A percentile compares a stretch with the other conserved stretches of the same genome.
These are phyloP conservation scores for Chytriomyces sp. DNA, from an alignment of 192 early-diverging fungal species.

Conservation along the genomic window DNA sequence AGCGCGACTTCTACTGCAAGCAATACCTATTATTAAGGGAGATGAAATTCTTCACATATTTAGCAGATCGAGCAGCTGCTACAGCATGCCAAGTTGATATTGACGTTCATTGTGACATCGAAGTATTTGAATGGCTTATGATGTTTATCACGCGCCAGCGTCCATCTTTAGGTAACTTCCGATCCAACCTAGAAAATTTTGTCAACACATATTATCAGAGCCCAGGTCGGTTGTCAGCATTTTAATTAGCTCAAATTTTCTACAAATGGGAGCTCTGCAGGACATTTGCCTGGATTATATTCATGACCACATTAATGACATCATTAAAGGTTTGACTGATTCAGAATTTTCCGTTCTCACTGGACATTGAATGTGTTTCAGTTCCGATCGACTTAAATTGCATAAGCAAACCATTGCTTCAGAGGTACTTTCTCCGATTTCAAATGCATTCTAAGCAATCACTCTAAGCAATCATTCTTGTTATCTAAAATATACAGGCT, in stretches of 20 bases:
- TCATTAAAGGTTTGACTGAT: slow-evolving; percentile 43
- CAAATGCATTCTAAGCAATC: too few species aligned
- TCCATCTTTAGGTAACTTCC: slow-evolving; percentile 37
- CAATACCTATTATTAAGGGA: slow-evolving; percentile 43
- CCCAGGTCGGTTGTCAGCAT: slow-evolving; percentile 51
- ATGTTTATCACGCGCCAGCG: slow-evolving; percentile 42
- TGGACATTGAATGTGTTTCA: slow-evolving; percentile 1
- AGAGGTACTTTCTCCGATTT: slow-evolving; percentile 37
- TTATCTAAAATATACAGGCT: slow-evolving; percentile 28
- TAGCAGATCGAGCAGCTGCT: slow-evolving; percentile 30
- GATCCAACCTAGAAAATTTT: neutral
- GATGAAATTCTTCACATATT: slow-evolving; percentile 56
- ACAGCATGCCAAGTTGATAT: slow-evolving; percentile 43
- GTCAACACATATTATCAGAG: slow-evolving; percentile 27
- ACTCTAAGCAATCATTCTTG: neutral
- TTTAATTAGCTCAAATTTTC: slow-evolving; percentile 56
- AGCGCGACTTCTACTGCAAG: slow-evolving; percentile 56
- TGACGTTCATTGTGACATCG: slow-evolving; percentile 60
- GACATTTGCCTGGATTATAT: slow-evolving; percentile 47
- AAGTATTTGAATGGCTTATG: slow-evolving; percentile 64
- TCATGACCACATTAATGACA: slow-evolving; percentile 51
- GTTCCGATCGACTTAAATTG: slow-evolving; percentile 56
- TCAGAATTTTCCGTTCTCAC: slow-evolving; percentile 5
- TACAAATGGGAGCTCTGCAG: slow-evolving; percentile 53
- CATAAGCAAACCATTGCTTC: slow-evolving; percentile 36